phyloP scores from a whole-genome alignment of 139 green algal species.

The Edaphochlamys debaryana region DNA sequence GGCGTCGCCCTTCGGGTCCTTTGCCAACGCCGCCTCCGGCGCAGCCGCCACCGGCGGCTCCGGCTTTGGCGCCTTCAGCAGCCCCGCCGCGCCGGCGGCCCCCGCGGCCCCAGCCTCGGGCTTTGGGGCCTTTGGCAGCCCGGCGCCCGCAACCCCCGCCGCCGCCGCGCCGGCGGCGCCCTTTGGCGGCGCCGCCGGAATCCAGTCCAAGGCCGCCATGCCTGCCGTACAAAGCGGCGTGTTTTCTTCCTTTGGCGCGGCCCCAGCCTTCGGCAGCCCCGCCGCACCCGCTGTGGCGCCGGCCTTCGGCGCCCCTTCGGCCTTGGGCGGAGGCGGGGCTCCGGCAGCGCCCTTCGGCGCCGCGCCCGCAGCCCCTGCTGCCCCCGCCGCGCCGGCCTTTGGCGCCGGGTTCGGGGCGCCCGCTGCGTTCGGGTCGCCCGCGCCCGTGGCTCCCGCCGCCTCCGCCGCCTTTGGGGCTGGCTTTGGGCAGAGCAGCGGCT shows the following conservation, averaged over 20 bases:
- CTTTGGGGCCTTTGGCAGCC: no score
- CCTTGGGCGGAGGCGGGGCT: background rate
- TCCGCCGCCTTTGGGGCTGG: background rate
- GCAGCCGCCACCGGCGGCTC: background rate
- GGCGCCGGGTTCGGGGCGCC: constrained; percentile 3
- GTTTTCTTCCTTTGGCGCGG: constrained; percentile 5
- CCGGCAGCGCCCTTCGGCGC: background rate
- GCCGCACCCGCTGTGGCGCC: background rate
- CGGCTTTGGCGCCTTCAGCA: background rate
- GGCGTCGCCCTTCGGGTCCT: constrained; percentile 4
- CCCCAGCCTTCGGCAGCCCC: constrained; percentile 4
- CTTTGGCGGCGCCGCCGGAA: background rate
- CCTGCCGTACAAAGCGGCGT: background rate
- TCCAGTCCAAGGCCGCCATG: background rate
- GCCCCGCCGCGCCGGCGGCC: background rate
- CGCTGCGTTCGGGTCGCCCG: constrained; percentile 12
- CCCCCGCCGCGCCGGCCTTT: background rate
- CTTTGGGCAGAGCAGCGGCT: constrained; percentile 9
- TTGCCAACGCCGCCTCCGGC: background rate
- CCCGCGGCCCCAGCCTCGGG: background rate
- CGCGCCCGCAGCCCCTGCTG: background rate
- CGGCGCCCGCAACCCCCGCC: no score
- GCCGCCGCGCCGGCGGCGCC: background rate
- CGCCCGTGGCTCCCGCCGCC: background rate
- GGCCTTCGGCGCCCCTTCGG: background rate